A percentile compares a stretch with the other conserved stretches of the same genome.
Evolutionary conservation across 495 filamentous ascomycete species (phyloP).

Genomic region (Penicillium fimorum): DNA sequence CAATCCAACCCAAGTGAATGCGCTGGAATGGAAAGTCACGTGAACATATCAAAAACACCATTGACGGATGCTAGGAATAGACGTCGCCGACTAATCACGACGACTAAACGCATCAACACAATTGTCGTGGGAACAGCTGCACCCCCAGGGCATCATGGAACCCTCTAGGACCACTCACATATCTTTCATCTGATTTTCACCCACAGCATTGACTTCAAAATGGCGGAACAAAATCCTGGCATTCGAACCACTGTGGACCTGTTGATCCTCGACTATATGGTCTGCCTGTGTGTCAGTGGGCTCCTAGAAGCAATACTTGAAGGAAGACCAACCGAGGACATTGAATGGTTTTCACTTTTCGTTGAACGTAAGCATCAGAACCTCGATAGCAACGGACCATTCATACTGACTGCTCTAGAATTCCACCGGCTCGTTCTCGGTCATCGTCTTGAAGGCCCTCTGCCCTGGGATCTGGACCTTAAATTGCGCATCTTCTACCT

Average conservation of each 20-base stretch:
- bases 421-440: background rate
- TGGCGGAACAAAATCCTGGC: slow-evolving; percentile 19
- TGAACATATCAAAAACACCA: slow-evolving; percentile 4
- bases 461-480: slow-evolving; percentile 28
- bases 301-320: slow-evolving; percentile 18
- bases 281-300: slow-evolving; percentile 42
- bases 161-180: background rate
- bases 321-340: background rate
- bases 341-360: slow-evolving; percentile 23
- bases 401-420: background rate
- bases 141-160: background rate
- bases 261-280: slow-evolving; percentile 55
- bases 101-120: background rate
- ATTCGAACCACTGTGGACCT: slow-evolving; percentile 45
- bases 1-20: too few relatives aligned
- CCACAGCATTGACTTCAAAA: background rate
- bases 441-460: background rate
- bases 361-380: slow-evolving; percentile 23
- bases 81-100: background rate
- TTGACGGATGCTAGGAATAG: too few relatives aligned
- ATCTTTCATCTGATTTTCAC: background rate
- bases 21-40: background rate
- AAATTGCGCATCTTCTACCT: slow-evolving; percentile 31
- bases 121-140: background rate
- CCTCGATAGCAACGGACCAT: background rate